Conservation (phyloP, 169 alveolate genomes). For the Amoebophrya sp. region DNA sequence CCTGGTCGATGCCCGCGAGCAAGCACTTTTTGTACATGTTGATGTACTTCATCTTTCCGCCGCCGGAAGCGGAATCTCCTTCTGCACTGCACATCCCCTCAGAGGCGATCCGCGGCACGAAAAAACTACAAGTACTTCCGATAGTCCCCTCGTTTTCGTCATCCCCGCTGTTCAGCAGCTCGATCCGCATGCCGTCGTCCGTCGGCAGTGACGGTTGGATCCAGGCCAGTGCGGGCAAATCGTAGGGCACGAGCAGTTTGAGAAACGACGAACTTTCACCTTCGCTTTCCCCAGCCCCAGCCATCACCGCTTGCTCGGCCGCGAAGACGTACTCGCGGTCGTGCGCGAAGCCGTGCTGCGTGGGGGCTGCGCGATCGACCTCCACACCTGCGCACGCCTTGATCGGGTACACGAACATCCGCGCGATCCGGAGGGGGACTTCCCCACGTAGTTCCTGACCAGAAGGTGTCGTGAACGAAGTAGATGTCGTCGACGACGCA, state of each 20-base stretch:
- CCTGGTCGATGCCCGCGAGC: background rate
- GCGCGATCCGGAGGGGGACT: background rate
- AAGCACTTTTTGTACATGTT: background rate
- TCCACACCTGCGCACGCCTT: background rate
- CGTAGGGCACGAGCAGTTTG: background rate
- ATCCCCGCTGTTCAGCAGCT: background rate
- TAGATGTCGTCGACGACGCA: too few species aligned
- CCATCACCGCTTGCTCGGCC: background rate
- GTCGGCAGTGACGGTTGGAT: background rate
- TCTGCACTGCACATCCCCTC: too few species aligned
- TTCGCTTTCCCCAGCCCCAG: too few species aligned
- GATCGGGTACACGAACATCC: background rate
- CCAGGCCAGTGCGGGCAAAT: background rate
- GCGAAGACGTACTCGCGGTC: background rate
- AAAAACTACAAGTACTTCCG: too few species aligned
- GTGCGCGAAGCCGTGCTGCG: background rate
- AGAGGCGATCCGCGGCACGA: background rate
- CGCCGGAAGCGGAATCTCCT: too few species aligned
- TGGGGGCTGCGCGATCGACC: background rate
- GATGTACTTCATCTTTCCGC: too few species aligned
- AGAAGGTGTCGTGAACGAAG: too few species aligned
- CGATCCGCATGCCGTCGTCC: background rate
- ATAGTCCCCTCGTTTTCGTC: too few species aligned
- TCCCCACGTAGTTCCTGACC: too few species aligned
- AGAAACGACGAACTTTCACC: background rate